Base-by-base conservation (phyloP, 768 basidiomycete genomes). In the Glaciozyma antarctica region DNA sequence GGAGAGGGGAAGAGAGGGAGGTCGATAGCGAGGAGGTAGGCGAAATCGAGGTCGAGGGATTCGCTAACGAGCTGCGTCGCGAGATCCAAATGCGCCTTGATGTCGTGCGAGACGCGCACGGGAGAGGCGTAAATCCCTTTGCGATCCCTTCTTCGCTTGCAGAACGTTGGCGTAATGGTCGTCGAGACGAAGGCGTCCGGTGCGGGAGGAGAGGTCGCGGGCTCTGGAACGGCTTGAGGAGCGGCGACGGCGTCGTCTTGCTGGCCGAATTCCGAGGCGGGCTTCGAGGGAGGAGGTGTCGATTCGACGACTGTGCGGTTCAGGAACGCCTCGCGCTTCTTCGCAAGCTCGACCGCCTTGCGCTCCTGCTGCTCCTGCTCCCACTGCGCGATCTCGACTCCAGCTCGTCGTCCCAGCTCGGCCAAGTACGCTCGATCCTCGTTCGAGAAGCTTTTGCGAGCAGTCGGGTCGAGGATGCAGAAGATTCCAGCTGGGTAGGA, bases 1-100 rank as follows among this genome's bases (percentile, higher is more conserved):
- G n/a, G 7, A 22, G n/a, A 17, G 22, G 15, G 38, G 38, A 41
- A 10, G 38, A 41, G 38, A 41, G 38, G 13, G 1, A 38, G 5
- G n/a, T 22, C n/a, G n/a, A 41, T 32, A 5, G 13, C 53, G 17
- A 38, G 21, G 17, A 59, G 16, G 53, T 62, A 66, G 10, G 60
- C 30, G 32, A 59, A 70, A 52, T 70, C 69, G 54, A 70, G 57
- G 30, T 70, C 69, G 60, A 70, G 61, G 5, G 49, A 54, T 32
- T 64, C 65, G 60, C 62, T 60, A 48, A 70, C 54, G 57, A 70
- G 65, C 47, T 64, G 59, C 7, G 65, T 64, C 57, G 69, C 64
- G 5, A 70, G 63, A 48, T 70, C 69, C 60, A 70, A 53, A 3
- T 61, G 55, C 13, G 60, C 44, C 47, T 62, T 38, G n/a, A 64